Conservation (phyloP, 805 yeast genomes). For the Phaffomyces thermotolerans region DNA sequence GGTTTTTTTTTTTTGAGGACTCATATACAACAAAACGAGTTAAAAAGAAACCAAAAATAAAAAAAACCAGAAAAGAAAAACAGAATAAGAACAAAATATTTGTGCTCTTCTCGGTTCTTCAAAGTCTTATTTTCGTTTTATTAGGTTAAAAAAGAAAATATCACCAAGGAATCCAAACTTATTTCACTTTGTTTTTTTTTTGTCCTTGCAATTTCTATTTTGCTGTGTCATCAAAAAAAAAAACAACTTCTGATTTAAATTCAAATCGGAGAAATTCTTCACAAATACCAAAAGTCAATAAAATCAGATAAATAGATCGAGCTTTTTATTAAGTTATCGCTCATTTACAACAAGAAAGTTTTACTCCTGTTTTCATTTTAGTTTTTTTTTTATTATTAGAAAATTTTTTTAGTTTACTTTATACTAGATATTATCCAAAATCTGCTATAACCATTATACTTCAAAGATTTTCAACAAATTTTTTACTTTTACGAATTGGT, state of each 20-base stretch:
- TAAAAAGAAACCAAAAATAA: background rate
- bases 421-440: no score
- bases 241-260: background rate
- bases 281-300: background rate
- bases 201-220: background rate
- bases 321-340: slow-evolving; percentile 39
- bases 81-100: no score
- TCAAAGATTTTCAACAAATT: no score
- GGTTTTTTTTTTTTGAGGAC: background rate
- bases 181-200: background rate
- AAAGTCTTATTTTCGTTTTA: background rate
- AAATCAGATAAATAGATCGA: slow-evolving; percentile 21
- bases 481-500: no score
- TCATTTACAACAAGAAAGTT: slow-evolving; percentile 6
- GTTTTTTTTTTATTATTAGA: background rate
- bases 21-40: slow-evolving; percentile 1
- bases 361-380: background rate
- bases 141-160: no score
- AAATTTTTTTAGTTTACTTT: background rate
- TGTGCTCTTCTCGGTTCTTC: background rate
- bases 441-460: no score
- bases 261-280: background rate
- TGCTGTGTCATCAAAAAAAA: background rate
- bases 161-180: background rate
- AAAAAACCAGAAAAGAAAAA: background rate